Base-by-base conservation (phyloP, 2,329 filamentous ascomycete genomes). In the Simplicillium sp. region DNA sequence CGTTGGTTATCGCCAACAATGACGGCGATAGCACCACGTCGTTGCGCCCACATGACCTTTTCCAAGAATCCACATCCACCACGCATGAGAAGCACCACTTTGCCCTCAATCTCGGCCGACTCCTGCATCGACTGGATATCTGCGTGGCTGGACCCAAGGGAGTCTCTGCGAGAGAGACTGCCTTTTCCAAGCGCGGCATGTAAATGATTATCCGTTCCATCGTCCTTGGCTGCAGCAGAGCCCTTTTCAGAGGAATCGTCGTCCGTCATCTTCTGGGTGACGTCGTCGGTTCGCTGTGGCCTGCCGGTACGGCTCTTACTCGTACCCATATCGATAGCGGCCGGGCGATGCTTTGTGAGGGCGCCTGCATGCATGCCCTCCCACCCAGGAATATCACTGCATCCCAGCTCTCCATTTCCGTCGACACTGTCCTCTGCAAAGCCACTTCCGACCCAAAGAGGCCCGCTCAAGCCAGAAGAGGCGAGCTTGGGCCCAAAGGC, bases 31-130 rank as follows among this genome's bases (percentile, higher is more conserved):
- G 84, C 92, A 17, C 92, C 92, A 54, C 92, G 78, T 46, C 88
- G 77, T 60, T 98, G 92, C 11, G 85, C 87, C 92, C 92, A 98
- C 67, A 94, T 90, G 48, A 92, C 87, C 63, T 98, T 98, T 57
- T 97, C 90, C 45, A 96, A 64, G 59, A 98, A 98, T 5, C 92
- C 92, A 60, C 92, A 98, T 7, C 90, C 92, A 43, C 92, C 92
- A 41, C 92, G 80, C 59, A 87, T 94, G 42, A 98, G 70, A 39
- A 98, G 68, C 2, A 94, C 92, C 37, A 98, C 79, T 63, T 95
- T 97, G 49, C 92, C 92, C 28, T 82, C 74, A 48, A 98, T 97
- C 58, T 97, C 90, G 16, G 90, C 88, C 40, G 81, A 81, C 63
- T 96, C 87, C 61, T 96, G 88, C 45, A 95, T 70, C 2, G 84